Evolutionary conservation across 495 filamentous ascomycete species (phyloP).

Genomic region (Penicillium robsamsonii): DNA sequence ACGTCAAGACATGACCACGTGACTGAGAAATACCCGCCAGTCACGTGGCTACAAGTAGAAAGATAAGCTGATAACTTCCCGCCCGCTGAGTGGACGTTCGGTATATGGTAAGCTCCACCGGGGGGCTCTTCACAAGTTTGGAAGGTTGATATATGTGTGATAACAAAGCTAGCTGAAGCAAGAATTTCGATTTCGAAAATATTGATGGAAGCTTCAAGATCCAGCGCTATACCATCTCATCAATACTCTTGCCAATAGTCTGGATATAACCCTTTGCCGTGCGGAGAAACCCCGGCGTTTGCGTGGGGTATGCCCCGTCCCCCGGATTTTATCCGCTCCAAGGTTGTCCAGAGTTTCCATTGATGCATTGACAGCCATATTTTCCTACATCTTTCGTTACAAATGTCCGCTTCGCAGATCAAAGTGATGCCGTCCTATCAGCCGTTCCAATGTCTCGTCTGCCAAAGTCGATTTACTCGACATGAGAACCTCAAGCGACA

Average conservation of each 20-base stretch:
- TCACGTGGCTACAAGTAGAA: not conserved
- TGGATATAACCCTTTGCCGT: not conserved
- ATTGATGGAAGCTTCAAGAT: not conserved
- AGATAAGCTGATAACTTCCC: slow-evolving; percentile 10
- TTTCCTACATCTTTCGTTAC: not conserved
- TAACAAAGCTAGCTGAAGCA: not conserved
- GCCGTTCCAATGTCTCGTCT: slow-evolving; percentile 37
- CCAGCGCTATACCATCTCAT: not conserved
- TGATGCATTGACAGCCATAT: not conserved
- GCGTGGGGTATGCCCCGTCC: slow-evolving; percentile 3
- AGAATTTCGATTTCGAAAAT: not conserved
- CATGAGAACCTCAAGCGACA: slow-evolving; percentile 44
- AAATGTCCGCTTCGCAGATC: slow-evolving; percentile 18
- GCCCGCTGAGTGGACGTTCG: slow-evolving; percentile 1
- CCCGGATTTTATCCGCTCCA: slow-evolving; percentile 12
- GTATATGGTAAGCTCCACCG: not conserved
- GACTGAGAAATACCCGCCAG: not conserved
- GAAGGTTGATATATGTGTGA: not conserved
- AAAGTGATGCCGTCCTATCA: slow-evolving; percentile 19
- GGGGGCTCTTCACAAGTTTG: not conserved
- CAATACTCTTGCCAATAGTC: not conserved
- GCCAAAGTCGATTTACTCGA: slow-evolving; percentile 36
- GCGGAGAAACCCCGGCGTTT: slow-evolving; percentile 9
- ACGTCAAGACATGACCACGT: slow-evolving; percentile 1
- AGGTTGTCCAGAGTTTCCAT: not conserved